Conservation (phyloP, 2,329 filamentous ascomycete species). For the Tolypocladium ophioglossoides region DNA sequence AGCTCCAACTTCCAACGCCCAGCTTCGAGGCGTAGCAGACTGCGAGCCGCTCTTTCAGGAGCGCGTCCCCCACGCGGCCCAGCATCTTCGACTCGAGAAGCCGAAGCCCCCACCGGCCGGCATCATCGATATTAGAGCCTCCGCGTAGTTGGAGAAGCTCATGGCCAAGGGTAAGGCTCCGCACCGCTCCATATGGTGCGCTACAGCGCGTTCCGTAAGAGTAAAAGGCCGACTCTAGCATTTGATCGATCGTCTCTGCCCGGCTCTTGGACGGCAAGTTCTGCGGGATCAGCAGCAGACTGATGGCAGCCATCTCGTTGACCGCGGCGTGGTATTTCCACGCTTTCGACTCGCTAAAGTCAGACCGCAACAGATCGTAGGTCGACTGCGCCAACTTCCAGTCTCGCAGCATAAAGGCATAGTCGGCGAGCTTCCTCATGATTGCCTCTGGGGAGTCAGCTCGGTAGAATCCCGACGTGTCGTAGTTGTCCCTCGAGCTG, state of each 20-base stretch:
- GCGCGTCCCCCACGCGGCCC: constrained; percentile 64
- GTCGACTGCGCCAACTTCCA: constrained; percentile 88
- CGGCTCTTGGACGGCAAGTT: constrained; percentile 64
- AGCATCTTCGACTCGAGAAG: constrained; percentile 70
- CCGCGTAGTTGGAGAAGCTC: constrained; percentile 78
- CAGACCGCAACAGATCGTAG: constrained; percentile 79
- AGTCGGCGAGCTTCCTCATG: constrained; percentile 89
- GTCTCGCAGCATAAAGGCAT: constrained; percentile 92
- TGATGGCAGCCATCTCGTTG: constrained; percentile 89
- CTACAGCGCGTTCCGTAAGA: constrained; percentile 83
- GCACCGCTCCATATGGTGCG: constrained; percentile 68
- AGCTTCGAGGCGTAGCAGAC: constrained; percentile 71
- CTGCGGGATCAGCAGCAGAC: constrained; percentile 67
- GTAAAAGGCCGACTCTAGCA: constrained; percentile 84
- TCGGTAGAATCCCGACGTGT: constrained; percentile 69
- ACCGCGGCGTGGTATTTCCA: constrained; percentile 92
- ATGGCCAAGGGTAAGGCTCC: constrained; percentile 63
- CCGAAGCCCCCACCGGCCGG: constrained; percentile 72
- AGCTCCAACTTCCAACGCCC: constrained; percentile 53
- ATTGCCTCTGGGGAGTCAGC: constrained; percentile 79
- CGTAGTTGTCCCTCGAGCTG: constrained; percentile 59
- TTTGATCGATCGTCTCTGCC: constrained; percentile 70
- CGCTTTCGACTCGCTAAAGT: constrained; percentile 91
- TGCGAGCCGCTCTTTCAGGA: constrained; percentile 78
- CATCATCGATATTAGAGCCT: constrained; percentile 72